phyloP scores from a whole-genome alignment of 2,329 filamentous ascomycete species.

The Xylaria digitata region DNA sequence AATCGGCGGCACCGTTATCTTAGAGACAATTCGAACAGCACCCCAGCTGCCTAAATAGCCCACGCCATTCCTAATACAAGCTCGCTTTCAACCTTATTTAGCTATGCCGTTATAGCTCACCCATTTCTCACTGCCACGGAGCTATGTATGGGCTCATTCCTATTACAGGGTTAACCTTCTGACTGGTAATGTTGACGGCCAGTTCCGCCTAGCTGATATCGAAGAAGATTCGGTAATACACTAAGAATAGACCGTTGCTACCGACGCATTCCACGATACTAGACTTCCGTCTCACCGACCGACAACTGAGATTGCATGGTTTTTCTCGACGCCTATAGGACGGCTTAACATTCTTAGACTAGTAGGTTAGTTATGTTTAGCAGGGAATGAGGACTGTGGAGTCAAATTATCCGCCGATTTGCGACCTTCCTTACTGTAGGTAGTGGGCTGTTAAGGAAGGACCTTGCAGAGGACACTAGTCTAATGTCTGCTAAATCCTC shows the following conservation, averaged over 20 bases:
- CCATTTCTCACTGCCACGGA: not conserved
- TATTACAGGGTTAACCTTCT: not conserved
- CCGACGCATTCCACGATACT: not conserved
- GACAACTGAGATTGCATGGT: not conserved
- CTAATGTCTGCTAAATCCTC: slow-evolving; percentile 2
- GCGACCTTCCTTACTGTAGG: not conserved
- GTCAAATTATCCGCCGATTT: no score
- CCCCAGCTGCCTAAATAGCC: slow-evolving; percentile 7
- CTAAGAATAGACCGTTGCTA: not conserved
- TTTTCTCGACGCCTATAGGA: not conserved
- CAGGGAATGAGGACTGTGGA: no score
- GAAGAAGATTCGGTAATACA: not conserved
- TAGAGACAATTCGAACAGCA: not conserved
- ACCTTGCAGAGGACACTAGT: slow-evolving; percentile 1
- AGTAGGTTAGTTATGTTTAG: no score
- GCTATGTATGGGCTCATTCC: not conserved
- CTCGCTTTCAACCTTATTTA: not conserved
- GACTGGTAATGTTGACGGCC: not conserved
- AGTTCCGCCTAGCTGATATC: not conserved
- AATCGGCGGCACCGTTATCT: not conserved
- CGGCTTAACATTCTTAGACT: no score
- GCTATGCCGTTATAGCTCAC: not conserved
- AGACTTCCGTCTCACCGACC: not conserved
- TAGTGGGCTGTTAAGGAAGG: not conserved
- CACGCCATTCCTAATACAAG: not conserved